Percentiles rank a stretch among this genome's conserved stretches.
These are phyloP conservation scores for Pseudogymnoascus sp. DNA, from an alignment of 2,329 filamentous ascomycete species.

Conservation along the genomic window DNA sequence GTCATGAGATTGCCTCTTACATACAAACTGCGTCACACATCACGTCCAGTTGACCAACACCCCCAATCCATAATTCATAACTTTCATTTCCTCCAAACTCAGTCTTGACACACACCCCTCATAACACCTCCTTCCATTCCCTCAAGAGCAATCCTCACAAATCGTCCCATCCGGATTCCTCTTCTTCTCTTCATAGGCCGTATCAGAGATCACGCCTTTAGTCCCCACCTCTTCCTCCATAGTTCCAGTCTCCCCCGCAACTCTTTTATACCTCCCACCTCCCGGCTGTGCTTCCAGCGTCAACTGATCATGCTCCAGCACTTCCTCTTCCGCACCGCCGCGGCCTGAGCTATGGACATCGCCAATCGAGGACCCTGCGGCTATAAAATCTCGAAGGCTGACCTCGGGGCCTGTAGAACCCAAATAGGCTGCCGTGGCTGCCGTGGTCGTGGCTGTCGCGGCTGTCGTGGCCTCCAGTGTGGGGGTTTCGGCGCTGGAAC, in stretches of 20 bases:
- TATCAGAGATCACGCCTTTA: neutral
- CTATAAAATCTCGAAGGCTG: neutral
- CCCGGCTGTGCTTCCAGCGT: conserved; percentile 4
- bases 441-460: neutral
- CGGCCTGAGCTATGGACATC: neutral
- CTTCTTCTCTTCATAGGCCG: conserved; percentile 10
- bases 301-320: conserved; percentile 1
- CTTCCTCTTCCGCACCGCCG: neutral
- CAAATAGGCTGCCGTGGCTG: neutral
- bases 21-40: neutral
- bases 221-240: neutral
- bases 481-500: neutral
- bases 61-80: neutral
- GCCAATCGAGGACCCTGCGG: neutral
- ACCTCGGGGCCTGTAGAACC: neutral
- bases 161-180: conserved; percentile 13
- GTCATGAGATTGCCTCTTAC: neutral
- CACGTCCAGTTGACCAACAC: neutral
- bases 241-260: neutral
- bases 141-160: conserved; percentile 15
- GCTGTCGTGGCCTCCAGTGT: neutral
- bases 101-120: neutral
- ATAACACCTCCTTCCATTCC: neutral
- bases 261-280: conserved; percentile 9
- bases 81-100: neutral